A percentile compares a stretch with the other conserved stretches of the same genome.
Conservation (phyloP, 139 green algal species). For the Volvox reticuliferus region DNA sequence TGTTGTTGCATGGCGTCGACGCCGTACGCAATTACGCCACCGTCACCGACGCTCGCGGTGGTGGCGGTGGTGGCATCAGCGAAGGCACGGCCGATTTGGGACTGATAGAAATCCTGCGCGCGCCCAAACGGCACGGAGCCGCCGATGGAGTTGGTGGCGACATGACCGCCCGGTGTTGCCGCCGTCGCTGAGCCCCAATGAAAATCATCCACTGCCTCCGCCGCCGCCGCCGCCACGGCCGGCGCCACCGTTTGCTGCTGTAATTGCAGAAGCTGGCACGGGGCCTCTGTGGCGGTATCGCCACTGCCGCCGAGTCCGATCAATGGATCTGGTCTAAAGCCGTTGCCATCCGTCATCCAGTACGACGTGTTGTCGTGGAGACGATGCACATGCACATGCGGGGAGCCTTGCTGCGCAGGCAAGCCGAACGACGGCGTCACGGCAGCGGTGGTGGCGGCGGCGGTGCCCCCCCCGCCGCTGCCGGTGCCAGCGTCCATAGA, state of each 20-base stretch:
- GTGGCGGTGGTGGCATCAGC: background rate
- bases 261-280: background rate
- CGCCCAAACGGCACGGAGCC: background rate
- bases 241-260: background rate
- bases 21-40: background rate
- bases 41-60: background rate
- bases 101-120: background rate
- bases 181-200: background rate
- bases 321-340: slow-evolving; percentile 28
- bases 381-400: background rate
- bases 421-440: background rate
- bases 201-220: background rate
- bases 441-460: background rate
- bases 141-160: background rate
- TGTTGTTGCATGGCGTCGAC: background rate
- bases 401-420: background rate
- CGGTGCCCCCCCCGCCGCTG: background rate
- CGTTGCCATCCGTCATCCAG: slow-evolving; percentile 48
- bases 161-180: background rate
- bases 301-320: background rate
- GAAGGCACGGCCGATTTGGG: background rate
- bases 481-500: background rate
- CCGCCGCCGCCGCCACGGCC: background rate
- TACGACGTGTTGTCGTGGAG: slow-evolving; percentile 7
- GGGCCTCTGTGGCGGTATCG: background rate